Evolutionary conservation across 768 basidiomycete genomes (phyloP).

Genomic region (Russula emetica): DNA sequence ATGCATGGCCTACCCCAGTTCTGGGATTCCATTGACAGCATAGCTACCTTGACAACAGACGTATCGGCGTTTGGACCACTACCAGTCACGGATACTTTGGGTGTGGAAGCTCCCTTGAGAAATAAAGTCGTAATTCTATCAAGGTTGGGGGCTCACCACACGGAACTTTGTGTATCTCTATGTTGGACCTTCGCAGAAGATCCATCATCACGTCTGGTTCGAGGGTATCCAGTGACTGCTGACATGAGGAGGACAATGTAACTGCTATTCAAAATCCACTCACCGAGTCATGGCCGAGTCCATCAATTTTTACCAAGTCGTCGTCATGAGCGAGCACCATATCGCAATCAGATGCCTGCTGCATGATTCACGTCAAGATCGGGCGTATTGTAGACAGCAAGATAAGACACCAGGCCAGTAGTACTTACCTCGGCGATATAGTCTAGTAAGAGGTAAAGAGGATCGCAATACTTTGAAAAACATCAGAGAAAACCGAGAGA

Average conservation of each 20-base stretch:
- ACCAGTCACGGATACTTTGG: neutral
- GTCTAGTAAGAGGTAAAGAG: neutral
- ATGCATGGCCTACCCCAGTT: neutral
- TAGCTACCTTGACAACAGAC: neutral
- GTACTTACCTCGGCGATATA: constrained; percentile 1
- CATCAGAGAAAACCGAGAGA: neutral
- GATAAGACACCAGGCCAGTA: neutral
- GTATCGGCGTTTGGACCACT: neutral
- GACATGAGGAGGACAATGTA: neutral
- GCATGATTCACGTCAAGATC: neutral
- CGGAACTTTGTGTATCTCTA: neutral
- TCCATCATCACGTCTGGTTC: neutral
- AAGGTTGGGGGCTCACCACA: neutral
- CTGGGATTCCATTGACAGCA: neutral
- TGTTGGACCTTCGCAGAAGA: neutral
- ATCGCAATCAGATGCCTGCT: constrained; percentile 2
- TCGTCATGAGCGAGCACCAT: constrained; percentile 9
- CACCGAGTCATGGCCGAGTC: neutral
- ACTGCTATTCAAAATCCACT: neutral
- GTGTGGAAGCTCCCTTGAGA: neutral
- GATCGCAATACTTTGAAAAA: constrained; percentile 2
- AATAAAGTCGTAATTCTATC: neutral
- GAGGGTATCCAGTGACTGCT: neutral
- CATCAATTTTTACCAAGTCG: neutral
- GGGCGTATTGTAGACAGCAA: neutral